Evolutionary conservation across 257 asterid species (phyloP), one percentile per base, ranked within the genome.

Genomic region (Nicotiana benthamiana): DNA sequence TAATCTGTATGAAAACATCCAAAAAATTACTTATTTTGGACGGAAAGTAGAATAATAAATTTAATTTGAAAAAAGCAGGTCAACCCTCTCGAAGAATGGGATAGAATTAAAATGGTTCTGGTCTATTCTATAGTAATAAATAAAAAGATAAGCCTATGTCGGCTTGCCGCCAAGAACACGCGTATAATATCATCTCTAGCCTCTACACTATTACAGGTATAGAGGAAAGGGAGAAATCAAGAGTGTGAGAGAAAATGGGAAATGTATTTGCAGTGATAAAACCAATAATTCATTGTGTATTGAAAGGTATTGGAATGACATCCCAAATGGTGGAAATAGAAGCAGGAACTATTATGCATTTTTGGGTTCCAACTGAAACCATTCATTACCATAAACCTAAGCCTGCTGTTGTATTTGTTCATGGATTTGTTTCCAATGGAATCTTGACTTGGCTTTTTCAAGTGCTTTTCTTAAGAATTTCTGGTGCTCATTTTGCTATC

Each of bases 341-440:
- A 57, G 75, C 84, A 2, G 84, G 86, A 6, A 85, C 86, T 1
- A 8, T 17, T 0, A 57, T 85, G 78, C 83, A 85, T 13, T 65
- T 85, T 48, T 85, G 86, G 84, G 79, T 30, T 27, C 84, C 88
- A 17, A 68, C 6, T 20, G 6, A 34, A 17, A 11, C 48, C 30
- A 22, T 53, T 67, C 16, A 34, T 34, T 10, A 12, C 32, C 13
- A 32, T 11, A 72, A 24, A 46, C 6, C 60, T 3, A 82, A 75
- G 28, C 85, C 82, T 32, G 48, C 46, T 9, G 26, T 82, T 10
- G 60, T 82, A 65, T 18, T 82, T 30, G 17, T 82, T 32, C 84
- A 82, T 12, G 84, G 84, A 28, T 82, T 82, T 57, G 66, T 43
- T 43, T 64, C 36, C 22, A 66, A 54, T 6, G 85, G 85, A 22